These are phyloP conservation scores for Suhomyces taliae DNA, from an alignment of 1,139 yeast species.

Conservation along the genomic window DNA sequence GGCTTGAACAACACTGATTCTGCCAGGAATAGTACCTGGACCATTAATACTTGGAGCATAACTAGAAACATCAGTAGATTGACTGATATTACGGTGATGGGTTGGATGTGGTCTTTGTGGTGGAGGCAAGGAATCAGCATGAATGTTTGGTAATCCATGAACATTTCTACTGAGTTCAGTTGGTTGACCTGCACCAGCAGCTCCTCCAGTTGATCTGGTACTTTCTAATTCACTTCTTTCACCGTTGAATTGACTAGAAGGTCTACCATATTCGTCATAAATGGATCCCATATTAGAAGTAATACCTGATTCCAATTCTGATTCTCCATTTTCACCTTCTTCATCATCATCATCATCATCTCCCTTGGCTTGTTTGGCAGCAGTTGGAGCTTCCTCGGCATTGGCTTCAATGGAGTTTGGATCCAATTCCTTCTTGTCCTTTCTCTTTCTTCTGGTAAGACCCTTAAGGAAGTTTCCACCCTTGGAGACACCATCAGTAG, in stretches of 20 bases:
- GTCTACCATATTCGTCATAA: neutral
- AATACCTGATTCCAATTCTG: constrained; percentile 1
- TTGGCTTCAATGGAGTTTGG: constrained; percentile 12
- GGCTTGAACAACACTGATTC: constrained; percentile 49
- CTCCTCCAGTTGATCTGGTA: constrained; percentile 19
- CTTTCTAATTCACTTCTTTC: constrained; percentile 24
- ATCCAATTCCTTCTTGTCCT: constrained; percentile 16
- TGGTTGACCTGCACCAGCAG: neutral
- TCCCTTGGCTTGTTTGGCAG: constrained; percentile 11
- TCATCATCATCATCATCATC: constrained; percentile 4
- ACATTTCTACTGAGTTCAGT: constrained; percentile 6
- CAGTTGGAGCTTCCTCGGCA: constrained; percentile 10
- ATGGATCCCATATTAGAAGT: neutral
- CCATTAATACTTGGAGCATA: constrained; percentile 39
- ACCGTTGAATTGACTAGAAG: constrained; percentile 4
- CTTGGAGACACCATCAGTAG: constrained; percentile 45
- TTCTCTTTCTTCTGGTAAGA: constrained; percentile 28
- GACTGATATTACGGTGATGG: constrained; percentile 31
- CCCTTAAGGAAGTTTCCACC: constrained; percentile 45
- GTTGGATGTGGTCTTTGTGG: constrained; percentile 34
- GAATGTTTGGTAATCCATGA: constrained; percentile 37
- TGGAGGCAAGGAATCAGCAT: constrained; percentile 39
- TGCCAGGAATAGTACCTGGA: constrained; percentile 49
- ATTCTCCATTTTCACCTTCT: constrained; percentile 2
- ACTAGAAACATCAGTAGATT: constrained; percentile 28